Percentiles rank a stretch among this genome's conserved stretches.
Evolutionary conservation across 345 rosid genomes (phyloP).

Genomic region (Zanthoxylum bungeanum): DNA sequence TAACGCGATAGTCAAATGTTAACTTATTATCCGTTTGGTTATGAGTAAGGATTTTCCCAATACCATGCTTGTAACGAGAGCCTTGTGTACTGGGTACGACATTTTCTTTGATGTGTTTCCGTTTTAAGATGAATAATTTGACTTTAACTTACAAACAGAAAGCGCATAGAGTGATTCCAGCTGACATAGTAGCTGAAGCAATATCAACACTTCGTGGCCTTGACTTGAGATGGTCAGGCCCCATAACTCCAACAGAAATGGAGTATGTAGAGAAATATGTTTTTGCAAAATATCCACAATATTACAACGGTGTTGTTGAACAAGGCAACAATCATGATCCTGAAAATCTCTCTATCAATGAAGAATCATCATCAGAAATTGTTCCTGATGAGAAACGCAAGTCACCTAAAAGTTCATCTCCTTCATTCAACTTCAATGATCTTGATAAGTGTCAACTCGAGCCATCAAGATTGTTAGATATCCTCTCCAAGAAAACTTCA

Average conservation of each 20-base stretch:
- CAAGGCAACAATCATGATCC: slow-evolving; percentile 26
- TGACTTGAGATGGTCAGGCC: slow-evolving; percentile 70
- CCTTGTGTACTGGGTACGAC: too few species aligned
- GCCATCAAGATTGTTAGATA: slow-evolving; percentile 48
- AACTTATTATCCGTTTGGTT: too few species aligned
- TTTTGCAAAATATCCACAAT: slow-evolving; percentile 66
- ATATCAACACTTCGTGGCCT: slow-evolving; percentile 52
- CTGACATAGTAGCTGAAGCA: slow-evolving; percentile 58
- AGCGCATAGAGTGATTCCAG: slow-evolving; percentile 41
- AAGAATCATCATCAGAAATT: slow-evolving; percentile 36
- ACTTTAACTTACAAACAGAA: slow-evolving; percentile 37
- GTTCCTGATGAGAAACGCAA: slow-evolving; percentile 29
- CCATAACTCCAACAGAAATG: slow-evolving; percentile 65
- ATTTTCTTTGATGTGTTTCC: too few species aligned
- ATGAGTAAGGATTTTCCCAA: too few species aligned
- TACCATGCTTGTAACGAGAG: too few species aligned
- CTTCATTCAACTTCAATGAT: slow-evolving; percentile 43
- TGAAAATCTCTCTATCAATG: slow-evolving; percentile 28
- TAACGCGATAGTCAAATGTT: too few species aligned
- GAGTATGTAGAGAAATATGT: slow-evolving; percentile 60
- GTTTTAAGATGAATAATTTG: too few species aligned
- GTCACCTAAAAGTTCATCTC: slow-evolving; percentile 33
- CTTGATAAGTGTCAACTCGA: slow-evolving; percentile 43
- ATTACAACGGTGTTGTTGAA: slow-evolving; percentile 43
- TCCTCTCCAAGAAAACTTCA: slow-evolving; percentile 49